Evolutionary conservation across 495 filamentous ascomycete species (phyloP).

Genomic region (Xylaria bambusicola): DNA sequence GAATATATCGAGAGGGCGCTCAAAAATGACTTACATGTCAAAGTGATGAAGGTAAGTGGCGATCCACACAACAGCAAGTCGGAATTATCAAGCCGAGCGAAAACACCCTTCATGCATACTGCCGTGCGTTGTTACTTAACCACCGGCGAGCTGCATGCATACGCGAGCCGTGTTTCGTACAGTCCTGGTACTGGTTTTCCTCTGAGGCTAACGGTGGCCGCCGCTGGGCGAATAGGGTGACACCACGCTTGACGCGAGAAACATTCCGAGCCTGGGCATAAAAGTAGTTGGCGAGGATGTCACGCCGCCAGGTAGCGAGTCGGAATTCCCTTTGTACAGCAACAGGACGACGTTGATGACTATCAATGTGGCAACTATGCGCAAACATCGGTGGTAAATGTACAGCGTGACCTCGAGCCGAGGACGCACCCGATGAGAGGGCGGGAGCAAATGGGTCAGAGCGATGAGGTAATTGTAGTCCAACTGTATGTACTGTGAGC

Average conservation of each 20-base stretch:
- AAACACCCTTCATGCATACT: conserved; percentile 1
- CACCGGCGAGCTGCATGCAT: background rate
- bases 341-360: conserved; percentile 14
- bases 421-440: background rate
- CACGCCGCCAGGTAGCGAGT: conserved; percentile 10
- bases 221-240: conserved; percentile 11
- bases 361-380: background rate
- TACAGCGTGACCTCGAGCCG: background rate
- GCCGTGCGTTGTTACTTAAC: background rate
- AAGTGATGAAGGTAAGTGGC: conserved; percentile 25
- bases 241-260: conserved; percentile 6
- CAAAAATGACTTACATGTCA: conserved; percentile 15
- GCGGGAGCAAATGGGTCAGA: background rate
- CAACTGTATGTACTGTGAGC: background rate
- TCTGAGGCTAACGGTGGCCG: background rate
- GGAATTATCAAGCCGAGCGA: background rate
- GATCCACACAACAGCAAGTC: background rate
- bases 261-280: conserved; percentile 19
- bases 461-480: background rate
- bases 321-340: conserved; percentile 25
- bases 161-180: background rate
- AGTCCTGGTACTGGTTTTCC: background rate
- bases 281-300: conserved; percentile 21
- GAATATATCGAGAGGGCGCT: conserved; percentile 11
- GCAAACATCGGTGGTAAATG: background rate